phyloP scores from a whole-genome alignment of 2,329 filamentous ascomycete species.

The Pseudogymnoascus sp. region DNA sequence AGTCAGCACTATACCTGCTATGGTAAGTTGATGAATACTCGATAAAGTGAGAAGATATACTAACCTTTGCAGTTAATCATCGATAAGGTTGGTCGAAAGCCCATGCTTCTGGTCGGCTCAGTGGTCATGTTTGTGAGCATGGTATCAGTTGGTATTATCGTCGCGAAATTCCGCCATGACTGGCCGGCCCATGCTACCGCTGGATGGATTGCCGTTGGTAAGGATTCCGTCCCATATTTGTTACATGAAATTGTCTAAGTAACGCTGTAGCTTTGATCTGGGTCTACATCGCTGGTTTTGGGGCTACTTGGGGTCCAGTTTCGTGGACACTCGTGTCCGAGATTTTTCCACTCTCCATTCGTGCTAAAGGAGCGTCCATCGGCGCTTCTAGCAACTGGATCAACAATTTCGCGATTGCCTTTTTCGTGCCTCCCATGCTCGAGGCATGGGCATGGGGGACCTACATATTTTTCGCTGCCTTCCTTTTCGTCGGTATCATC shows the following conservation, averaged over 20 bases:
- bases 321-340: conserved; percentile 31
- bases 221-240: neutral
- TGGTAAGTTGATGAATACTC: conserved; percentile 17
- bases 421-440: conserved; percentile 37
- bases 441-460: conserved; percentile 39
- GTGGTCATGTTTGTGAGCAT: conserved; percentile 33
- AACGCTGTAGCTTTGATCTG: conserved; percentile 23
- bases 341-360: conserved; percentile 32
- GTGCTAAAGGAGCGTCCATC: conserved; percentile 34
- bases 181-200: conserved; percentile 31
- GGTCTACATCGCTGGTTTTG: conserved; percentile 26
- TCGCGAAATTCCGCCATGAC: conserved; percentile 30
- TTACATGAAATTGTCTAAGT: neutral
- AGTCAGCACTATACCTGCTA: conserved; percentile 28
- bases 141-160: conserved; percentile 34
- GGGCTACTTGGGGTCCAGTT: conserved; percentile 28
- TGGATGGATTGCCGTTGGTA: conserved; percentile 32
- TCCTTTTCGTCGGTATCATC: conserved; percentile 37
- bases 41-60: neutral
- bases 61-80: conserved; percentile 45
- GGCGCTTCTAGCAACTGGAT: conserved; percentile 37
- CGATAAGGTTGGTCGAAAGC: conserved; percentile 35
- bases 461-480: conserved; percentile 48
- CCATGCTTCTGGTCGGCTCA: conserved; percentile 32
- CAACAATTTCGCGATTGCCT: conserved; percentile 40